Conservation (phyloP, 306 rosid genomes). For the Cercis canadensis region DNA sequence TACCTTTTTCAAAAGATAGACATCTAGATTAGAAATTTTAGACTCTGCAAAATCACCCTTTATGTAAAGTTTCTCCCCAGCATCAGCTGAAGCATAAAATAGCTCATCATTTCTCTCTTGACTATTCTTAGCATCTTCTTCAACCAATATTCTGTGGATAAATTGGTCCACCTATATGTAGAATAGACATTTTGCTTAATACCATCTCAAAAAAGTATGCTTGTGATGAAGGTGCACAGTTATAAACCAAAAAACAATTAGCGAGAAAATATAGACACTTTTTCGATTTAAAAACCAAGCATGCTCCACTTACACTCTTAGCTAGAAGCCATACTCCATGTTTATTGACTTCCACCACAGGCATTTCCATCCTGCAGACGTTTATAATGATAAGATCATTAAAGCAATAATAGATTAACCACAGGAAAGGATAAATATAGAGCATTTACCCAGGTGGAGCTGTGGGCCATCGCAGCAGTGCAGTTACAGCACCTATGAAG, state of each 20-base stretch:
- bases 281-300: constrained; percentile 6
- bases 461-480: constrained; percentile 92
- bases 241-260: constrained; percentile 22
- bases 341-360: constrained; percentile 84
- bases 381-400: constrained; percentile 34
- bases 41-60: constrained; percentile 86
- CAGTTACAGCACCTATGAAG: constrained; percentile 72
- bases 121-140: constrained; percentile 74
- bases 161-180: constrained; percentile 79
- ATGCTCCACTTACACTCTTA: constrained; percentile 68
- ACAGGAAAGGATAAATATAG: background rate
- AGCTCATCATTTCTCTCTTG: constrained; percentile 63
- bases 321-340: constrained; percentile 96
- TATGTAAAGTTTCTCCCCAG: constrained; percentile 75
- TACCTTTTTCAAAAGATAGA: constrained; percentile 81
- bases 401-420: constrained; percentile 28
- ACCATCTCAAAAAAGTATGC: background rate
- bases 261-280: background rate
- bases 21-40: constrained; percentile 63
- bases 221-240: constrained; percentile 10
- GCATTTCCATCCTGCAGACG: constrained; percentile 85
- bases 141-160: constrained; percentile 85
- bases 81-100: constrained; percentile 69
- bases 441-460: constrained; percentile 87
- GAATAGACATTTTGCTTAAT: constrained; percentile 18